Evolutionary conservation across 371 early-diverging fungal genomes (phyloP), one percentile per base, ranked within the genome.

Genomic region (Batrachochytrium dendrobatidis): DNA sequence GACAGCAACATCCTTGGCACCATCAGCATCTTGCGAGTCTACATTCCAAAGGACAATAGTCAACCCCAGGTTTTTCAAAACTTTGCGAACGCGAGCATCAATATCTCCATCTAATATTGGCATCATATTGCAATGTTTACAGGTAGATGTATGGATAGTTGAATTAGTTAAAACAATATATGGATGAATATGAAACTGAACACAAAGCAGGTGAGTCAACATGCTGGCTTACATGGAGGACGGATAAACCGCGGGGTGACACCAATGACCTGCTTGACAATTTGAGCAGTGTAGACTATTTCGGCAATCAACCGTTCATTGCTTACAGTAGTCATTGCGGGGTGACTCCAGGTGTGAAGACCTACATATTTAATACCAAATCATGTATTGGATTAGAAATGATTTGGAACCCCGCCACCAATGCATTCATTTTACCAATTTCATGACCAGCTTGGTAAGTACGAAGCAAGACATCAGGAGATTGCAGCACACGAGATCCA

Each of bases 1-100:
- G 39, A 17, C 17, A 39, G 15, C 39, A 39, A 20, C 39, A 39
- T 17, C 15, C 22, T 29, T 7, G 7, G 7, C 49, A 48, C 49
- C 22, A 8, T 12, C 6, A 48, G 7, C 12, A 22, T 7, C 49
- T 25, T 7, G 29, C 6, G 7, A 22, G 24, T 7, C 8, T 29
- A 48, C 12, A 48, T 48, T 29, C 39, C 39, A 39, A 12, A 39
- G 15, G 39, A 39, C 39, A 12, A 39, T n/a, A n/a, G 39, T 39
- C 39, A 39, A n/a, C 12, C 39, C 39, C 39, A 39, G 12, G 39
- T 39, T 39, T 12, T 39, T 39, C 24, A 68, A 44, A 32, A 71
- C 55, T 57, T 31, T 43, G 5, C 62, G 59, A 20, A 71, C 71
- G 44, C 71, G 67, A 55, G 58, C 68, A 56, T 71, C 67, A 26